Conservation (phyloP, 768 basidiomycete genomes). For the Hemileccinum impolitum region DNA sequence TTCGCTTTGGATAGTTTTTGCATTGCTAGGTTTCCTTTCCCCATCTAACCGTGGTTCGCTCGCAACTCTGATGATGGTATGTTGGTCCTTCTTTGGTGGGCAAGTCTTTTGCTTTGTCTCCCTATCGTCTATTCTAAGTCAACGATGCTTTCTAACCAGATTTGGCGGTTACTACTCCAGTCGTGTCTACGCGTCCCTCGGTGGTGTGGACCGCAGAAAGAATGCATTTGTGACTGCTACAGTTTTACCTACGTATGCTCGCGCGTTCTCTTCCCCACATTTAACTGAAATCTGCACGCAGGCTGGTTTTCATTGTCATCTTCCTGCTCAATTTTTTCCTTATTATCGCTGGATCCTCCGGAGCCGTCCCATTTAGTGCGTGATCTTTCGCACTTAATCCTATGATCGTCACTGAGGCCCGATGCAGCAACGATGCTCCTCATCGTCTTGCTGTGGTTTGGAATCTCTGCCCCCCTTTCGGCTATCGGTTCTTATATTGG, state of each 20-base stretch:
- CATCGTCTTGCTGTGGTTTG: constrained; percentile 86
- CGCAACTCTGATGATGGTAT: constrained; percentile 64
- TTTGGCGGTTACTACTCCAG: constrained; percentile 88
- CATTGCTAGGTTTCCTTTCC: constrained; percentile 87
- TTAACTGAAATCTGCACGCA: constrained; percentile 30
- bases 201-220: constrained; percentile 70
- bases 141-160: constrained; percentile 35
- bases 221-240: constrained; percentile 89
- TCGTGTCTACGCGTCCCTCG: constrained; percentile 72
- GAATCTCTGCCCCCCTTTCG: constrained; percentile 89
- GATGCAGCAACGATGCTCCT: constrained; percentile 73
- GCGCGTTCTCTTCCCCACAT: neutral
- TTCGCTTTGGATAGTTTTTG: constrained; percentile 60
- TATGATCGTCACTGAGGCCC: neutral
- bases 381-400: neutral
- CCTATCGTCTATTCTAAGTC: neutral
- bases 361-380: constrained; percentile 91
- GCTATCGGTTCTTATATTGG: constrained; percentile 85
- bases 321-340: constrained; percentile 93
- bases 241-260: constrained; percentile 74
- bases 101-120: constrained; percentile 26
- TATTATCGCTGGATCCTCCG: constrained; percentile 79
- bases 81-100: constrained; percentile 93
- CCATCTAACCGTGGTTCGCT: constrained; percentile 94
- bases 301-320: constrained; percentile 78